A percentile compares a stretch with the other conserved stretches of the same genome.
phyloP scores from a whole-genome alignment of 1,284 basidiomycete species.

The Boletellus deceptivus region DNA sequence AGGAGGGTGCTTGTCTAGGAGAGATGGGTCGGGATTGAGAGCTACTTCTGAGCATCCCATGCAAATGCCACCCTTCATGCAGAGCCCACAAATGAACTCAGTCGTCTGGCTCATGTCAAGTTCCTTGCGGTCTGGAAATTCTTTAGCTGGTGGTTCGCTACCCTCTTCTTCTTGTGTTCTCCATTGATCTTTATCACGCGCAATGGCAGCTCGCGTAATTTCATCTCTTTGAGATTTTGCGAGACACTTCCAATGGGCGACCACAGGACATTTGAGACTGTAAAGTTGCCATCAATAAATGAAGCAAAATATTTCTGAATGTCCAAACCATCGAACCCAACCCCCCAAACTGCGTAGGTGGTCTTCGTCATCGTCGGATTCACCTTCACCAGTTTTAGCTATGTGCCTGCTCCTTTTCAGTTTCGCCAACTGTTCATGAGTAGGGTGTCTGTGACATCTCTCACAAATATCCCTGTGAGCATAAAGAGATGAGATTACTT shows the following conservation, averaged over 20 bases:
- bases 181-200: conserved; percentile 48
- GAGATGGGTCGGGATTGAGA: conserved; percentile 42
- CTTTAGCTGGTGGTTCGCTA: conserved; percentile 16
- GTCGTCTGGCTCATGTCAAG: conserved; percentile 63
- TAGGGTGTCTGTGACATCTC: conserved; percentile 61
- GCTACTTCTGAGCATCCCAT: conserved; percentile 69
- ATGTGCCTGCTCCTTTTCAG: conserved; percentile 43
- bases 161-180: conserved; percentile 25
- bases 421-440: conserved; percentile 51
- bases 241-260: conserved; percentile 81
- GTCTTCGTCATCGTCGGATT: conserved; percentile 51
- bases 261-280: conserved; percentile 75
- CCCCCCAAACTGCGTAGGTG: conserved; percentile 62
- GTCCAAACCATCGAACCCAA: conserved; percentile 79
- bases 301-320: conserved; percentile 1
- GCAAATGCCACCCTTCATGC: conserved; percentile 73
- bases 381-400: conserved; percentile 38
- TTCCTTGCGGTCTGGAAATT: conserved; percentile 27
- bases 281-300: conserved; percentile 8
- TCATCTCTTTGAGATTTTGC: conserved; percentile 65
- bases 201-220: conserved; percentile 62
- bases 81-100: conserved; percentile 77
- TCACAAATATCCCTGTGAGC: conserved; percentile 66
- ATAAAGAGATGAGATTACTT: conserved; percentile 52
- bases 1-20: conserved; percentile 19